Evolutionary conservation across 1,284 basidiomycete species (phyloP), one percentile per base, ranked within the genome.

Genomic region (Ganoderma sp.): DNA sequence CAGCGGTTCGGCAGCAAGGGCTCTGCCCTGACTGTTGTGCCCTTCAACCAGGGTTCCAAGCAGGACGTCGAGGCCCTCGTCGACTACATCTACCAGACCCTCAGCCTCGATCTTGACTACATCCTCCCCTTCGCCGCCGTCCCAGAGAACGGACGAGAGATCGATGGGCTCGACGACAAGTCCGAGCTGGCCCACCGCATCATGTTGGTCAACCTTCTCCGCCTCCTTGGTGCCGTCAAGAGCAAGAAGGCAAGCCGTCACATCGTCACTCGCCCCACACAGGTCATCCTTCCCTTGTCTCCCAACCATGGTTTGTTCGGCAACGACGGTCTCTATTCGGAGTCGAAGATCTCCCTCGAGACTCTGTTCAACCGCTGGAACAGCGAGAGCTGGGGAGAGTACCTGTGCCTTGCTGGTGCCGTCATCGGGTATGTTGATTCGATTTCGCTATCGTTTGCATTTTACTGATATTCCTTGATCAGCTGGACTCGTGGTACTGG

Each of bases 371-470:
- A 98, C 81, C 90, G 97, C 66, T 99, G 97, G 97, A 90, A 85
- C 68, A 96, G 96, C n/a, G 96, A 99, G 81, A 96, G 95, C 78
- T 99, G 97, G 98, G 97, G 97, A 72, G 96, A 99, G 83, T 99
- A 99, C 81, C 88, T 99, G 61, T 98, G 97, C 82, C 88, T 99
- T 70, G 96, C 97, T 56, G 97, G 98, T 73, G 97, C 97, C 61
- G 97, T 99, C 74, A 99, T 99, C 75, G 97, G 97, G 91, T 95
- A 81, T 73, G 89, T 79, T 43, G 69, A 48, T 34, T 52, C 64
- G 6, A 52, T 67, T 41, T 8, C 63, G 42, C 22, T 39, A 22
- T 32, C 28, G 57, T 67, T 54, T 42, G 54, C 74, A 62, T 75
- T 74, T 4, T 60, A 74, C 66, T 52, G 54, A 54, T 14, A 39